Conservation (phyloP, 75 land plant genomes). For the Azolla pinnata region DNA sequence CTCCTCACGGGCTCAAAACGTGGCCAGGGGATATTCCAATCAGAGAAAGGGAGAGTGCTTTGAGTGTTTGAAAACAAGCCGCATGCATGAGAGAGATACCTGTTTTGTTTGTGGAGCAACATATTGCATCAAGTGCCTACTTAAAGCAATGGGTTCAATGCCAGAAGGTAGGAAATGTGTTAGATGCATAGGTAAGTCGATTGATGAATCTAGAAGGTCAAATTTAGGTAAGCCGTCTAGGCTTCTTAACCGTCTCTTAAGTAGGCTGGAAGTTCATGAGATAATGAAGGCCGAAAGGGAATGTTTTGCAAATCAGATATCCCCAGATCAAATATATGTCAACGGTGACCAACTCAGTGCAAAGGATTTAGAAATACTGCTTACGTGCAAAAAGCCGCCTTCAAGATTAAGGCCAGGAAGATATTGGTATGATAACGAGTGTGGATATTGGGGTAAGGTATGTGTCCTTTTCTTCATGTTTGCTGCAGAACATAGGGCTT, state of each 20-base stretch:
- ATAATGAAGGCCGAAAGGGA: conserved; percentile 94
- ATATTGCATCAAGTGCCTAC: conserved; percentile 79
- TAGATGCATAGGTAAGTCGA: conserved; percentile 63
- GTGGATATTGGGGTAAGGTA: conserved; percentile 98
- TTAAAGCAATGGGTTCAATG: conserved; percentile 94
- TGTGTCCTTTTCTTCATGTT: no score
- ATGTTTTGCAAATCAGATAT: conserved; percentile 82
- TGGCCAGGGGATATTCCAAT: no score
- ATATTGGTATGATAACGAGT: conserved; percentile 91
- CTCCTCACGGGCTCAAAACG: no score
- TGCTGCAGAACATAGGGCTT: no score
- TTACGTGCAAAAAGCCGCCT: conserved; percentile 66
- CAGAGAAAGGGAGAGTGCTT: conserved; percentile 29
- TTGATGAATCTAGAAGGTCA: conserved; percentile 54
- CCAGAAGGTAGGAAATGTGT: conserved; percentile 95
- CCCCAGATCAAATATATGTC: conserved; percentile 80
- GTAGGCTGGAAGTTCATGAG: conserved; percentile 76
- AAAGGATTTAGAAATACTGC: conserved; percentile 65
- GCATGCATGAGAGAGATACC: conserved; percentile 59
- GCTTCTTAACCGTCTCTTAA: conserved; percentile 49
- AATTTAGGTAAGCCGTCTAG: conserved; percentile 77
- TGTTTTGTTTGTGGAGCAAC: conserved; percentile 78
- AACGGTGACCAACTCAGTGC: conserved; percentile 57
- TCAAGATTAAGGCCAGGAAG: conserved; percentile 72
- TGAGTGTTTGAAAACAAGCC: conserved; percentile 49